Base-by-base conservation (phyloP, 305 asterid species). In the Ilex paraguariensis region DNA sequence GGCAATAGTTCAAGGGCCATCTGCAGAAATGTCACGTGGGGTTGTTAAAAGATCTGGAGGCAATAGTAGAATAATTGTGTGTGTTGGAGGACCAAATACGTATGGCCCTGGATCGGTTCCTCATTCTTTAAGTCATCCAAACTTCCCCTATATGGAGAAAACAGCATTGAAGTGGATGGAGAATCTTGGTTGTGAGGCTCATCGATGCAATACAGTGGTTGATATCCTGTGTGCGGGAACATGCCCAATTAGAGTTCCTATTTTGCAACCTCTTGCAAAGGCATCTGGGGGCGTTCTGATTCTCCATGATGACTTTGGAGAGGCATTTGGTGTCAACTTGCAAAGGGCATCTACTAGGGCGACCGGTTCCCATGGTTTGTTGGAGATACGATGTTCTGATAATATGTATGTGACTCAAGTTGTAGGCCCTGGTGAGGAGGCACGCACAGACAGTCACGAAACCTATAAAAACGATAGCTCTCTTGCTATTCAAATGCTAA, bases 301-400 rank as follows among this genome's bases (percentile, higher is more conserved):
- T 74, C 88, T 88, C 64, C 98, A 91, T 28, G 98, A 91, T 66
- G 98, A 91, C 73, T 91, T 91, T 70, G 98, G 98, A 57, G 96
- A 91, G 81, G 98, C 98, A 57, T 88, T 88, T 80, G 98, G 98
- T 65, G 96, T 91, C 73, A 91, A 91, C 76, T 79, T 91, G 85
- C 98, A 91, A 86, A 82, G 96, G 72, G 96, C 96, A 64, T 84
- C 96, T 56, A 62, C 77, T 21, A 81, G 96, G 78, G 84, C 98
- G 59, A 86, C 96, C 48, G 98, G 98, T 70, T 91, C 95, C 58
- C 86, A 85, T 72, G 98, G 98, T 70, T 81, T 86, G 69, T 65
- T 91, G 76, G 96, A 88, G 80, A 81, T 88, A 45, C 82, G 95
- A 49, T 91, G 98, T 75, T 91, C 98, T 4, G 96, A 91, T 78